These are phyloP conservation scores for Chaetomium sp. DNA, from an alignment of 2,329 filamentous ascomycete genomes.

Conservation along the genomic window DNA sequence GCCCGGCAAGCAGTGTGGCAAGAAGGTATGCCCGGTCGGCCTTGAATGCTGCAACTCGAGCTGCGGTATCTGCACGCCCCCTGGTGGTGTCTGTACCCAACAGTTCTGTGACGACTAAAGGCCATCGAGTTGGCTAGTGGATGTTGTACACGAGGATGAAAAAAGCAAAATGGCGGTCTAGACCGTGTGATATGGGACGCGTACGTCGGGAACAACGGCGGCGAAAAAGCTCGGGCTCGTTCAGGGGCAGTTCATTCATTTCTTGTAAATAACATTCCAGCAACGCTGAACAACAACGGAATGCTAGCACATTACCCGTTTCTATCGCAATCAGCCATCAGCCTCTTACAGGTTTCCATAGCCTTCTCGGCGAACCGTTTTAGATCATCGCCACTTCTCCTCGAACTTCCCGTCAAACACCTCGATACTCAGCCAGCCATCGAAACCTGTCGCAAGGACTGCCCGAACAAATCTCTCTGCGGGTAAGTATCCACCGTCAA, in stretches of 20 bases:
- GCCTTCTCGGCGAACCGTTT: conserved; percentile 36
- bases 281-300: not conserved
- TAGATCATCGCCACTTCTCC: conserved; percentile 39
- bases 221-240: no score
- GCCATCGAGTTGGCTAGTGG: not conserved
- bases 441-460: conserved; percentile 63
- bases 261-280: not conserved
- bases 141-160: no score
- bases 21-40: conserved; percentile 24
- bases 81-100: conserved; percentile 28
- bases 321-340: not conserved
- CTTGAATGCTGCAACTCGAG: conserved; percentile 34
- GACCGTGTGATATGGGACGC: not conserved
- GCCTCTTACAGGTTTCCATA: conserved; percentile 11
- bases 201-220: not conserved
- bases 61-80: conserved; percentile 34
- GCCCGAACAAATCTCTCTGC: conserved; percentile 65
- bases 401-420: conserved; percentile 40
- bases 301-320: not conserved
- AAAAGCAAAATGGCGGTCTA: no score
- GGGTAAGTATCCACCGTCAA: conserved; percentile 70
- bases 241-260: no score
- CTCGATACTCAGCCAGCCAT: conserved; percentile 38
- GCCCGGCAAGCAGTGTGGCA: conserved; percentile 28
- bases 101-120: conserved; percentile 13